phyloP scores from a whole-genome alignment of 495 filamentous ascomycete species.

The Podospora anserina region DNA sequence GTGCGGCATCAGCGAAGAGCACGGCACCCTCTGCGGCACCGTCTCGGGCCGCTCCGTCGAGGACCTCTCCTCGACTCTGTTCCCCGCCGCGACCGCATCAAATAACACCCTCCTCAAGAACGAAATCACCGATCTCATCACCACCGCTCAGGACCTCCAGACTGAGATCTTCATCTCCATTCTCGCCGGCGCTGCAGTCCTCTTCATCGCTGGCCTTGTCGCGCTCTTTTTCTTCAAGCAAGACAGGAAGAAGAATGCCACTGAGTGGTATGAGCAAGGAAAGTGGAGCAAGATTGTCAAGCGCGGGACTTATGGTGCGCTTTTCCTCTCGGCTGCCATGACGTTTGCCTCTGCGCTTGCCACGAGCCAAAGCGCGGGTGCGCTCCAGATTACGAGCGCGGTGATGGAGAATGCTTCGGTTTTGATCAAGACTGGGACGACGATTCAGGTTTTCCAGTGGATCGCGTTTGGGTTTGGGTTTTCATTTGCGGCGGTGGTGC shows the following conservation, averaged over 20 bases:
- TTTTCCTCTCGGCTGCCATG: slow-evolving; percentile 25
- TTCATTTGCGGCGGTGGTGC: slow-evolving; percentile 27
- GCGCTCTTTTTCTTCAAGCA: slow-evolving; percentile 23
- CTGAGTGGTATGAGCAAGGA: not conserved
- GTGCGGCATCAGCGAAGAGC: slow-evolving; percentile 27
- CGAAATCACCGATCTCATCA: slow-evolving; percentile 23
- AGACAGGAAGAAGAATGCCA: slow-evolving; percentile 9
- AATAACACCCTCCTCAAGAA: slow-evolving; percentile 8
- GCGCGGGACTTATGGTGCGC: slow-evolving; percentile 23
- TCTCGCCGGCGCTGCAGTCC: slow-evolving; percentile 23
- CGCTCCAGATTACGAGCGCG: slow-evolving; percentile 21
- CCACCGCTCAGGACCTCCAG: slow-evolving; percentile 29
- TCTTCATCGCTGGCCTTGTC: slow-evolving; percentile 35
- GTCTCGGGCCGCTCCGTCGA: slow-evolving; percentile 17
- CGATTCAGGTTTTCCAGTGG: slow-evolving; percentile 38
- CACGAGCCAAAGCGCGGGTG: slow-evolving; percentile 25
- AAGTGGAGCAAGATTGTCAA: slow-evolving; percentile 22
- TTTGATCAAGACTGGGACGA: slow-evolving; percentile 24
- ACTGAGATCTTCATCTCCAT: slow-evolving; percentile 24
- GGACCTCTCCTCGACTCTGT: slow-evolving; percentile 15
- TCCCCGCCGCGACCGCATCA: slow-evolving; percentile 11
- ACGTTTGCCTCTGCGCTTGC: slow-evolving; percentile 28
- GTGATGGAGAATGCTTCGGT: slow-evolving; percentile 18
- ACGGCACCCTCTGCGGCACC: slow-evolving; percentile 24
- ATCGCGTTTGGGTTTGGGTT: slow-evolving; percentile 31